These are phyloP conservation scores for Cyclostephanos invisitatus DNA, from an alignment of 108 stramenopile genomes.

Conservation along the genomic window DNA sequence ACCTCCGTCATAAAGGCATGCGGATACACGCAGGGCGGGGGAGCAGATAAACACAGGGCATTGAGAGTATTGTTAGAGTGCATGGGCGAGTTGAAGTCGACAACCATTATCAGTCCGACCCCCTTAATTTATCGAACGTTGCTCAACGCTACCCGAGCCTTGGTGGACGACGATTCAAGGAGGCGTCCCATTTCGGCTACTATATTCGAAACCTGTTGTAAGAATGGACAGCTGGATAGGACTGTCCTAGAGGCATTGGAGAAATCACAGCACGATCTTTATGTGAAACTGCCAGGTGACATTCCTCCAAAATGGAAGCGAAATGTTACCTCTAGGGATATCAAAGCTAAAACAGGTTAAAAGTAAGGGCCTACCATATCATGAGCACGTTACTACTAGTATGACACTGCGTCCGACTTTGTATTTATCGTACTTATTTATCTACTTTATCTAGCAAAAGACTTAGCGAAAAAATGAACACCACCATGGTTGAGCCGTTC, in stretches of 20 bases:
- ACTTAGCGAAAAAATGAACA: too few species aligned
- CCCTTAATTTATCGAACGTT: constrained; percentile 17
- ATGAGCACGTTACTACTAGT: too few species aligned
- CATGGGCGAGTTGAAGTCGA: constrained; percentile 32
- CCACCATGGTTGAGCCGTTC: too few species aligned
- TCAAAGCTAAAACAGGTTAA: neutral
- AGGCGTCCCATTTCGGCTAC: constrained; percentile 32
- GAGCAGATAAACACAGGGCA: constrained; percentile 14
- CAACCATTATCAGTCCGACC: constrained; percentile 21
- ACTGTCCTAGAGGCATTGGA: constrained; percentile 39
- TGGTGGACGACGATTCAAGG: constrained; percentile 19
- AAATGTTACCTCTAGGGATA: constrained; percentile 19
- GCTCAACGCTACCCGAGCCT: constrained; percentile 24
- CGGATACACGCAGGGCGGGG: constrained; percentile 19
- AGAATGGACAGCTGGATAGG: constrained; percentile 29
- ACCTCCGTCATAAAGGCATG: constrained; percentile 39
- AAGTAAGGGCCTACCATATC: too few species aligned
- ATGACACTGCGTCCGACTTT: too few species aligned
- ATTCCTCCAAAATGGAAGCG: constrained; percentile 41
- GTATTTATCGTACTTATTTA: too few species aligned
- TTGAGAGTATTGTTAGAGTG: constrained; percentile 40
- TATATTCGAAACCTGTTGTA: constrained; percentile 42
- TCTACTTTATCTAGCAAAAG: too few species aligned
- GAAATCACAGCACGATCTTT: constrained; percentile 32
- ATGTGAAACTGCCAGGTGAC: constrained; percentile 27